A percentile compares a stretch with the other conserved stretches of the same genome.
Conservation (phyloP, 805 yeast species). For the Jamesozyma hellenica region DNA sequence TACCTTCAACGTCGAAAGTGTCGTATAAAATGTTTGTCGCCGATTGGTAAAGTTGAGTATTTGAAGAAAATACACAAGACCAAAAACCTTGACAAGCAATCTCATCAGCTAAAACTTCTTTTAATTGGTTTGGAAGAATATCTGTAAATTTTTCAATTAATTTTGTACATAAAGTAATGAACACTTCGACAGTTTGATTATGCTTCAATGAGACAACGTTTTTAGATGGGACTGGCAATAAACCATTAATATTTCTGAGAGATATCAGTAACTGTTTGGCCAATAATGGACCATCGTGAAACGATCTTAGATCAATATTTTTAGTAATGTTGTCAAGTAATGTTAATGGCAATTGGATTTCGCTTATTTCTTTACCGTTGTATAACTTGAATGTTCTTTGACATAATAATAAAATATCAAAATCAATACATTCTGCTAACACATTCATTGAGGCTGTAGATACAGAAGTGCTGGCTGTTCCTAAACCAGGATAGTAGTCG, state of each 20-base stretch:
- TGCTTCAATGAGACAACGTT: conserved; percentile 18
- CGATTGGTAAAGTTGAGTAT: conserved; percentile 48
- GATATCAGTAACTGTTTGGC: conserved; percentile 25
- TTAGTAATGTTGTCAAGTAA: conserved; percentile 25
- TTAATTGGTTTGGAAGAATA: conserved; percentile 29
- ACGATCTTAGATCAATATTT: conserved; percentile 18
- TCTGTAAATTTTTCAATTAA: conserved; percentile 35
- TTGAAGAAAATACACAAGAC: conserved; percentile 63
- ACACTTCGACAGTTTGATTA: conserved; percentile 19
- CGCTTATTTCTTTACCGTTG: conserved; percentile 20
- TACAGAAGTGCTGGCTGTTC: conserved; percentile 24
- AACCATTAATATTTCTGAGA: conserved; percentile 26
- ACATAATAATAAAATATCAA: conserved; percentile 38
- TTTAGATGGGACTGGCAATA: conserved; percentile 19
- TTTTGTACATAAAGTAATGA: conserved; percentile 26
- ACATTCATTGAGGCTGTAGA: conserved; percentile 31
- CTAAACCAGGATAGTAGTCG: conserved; percentile 23
- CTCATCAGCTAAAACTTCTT: conserved; percentile 32
- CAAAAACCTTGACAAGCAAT: conserved; percentile 53
- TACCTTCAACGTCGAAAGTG: conserved; percentile 68
- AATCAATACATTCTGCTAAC: conserved; percentile 34
- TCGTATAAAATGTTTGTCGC: conserved; percentile 66
- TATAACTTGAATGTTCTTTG: conserved; percentile 33
- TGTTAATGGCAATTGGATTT: conserved; percentile 24
- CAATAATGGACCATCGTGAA: conserved; percentile 25